A percentile compares a stretch with the other conserved stretches of the same genome.
These are phyloP conservation scores for Glycine latifolia DNA, from an alignment of 306 rosid genomes.

Conservation along the genomic window DNA sequence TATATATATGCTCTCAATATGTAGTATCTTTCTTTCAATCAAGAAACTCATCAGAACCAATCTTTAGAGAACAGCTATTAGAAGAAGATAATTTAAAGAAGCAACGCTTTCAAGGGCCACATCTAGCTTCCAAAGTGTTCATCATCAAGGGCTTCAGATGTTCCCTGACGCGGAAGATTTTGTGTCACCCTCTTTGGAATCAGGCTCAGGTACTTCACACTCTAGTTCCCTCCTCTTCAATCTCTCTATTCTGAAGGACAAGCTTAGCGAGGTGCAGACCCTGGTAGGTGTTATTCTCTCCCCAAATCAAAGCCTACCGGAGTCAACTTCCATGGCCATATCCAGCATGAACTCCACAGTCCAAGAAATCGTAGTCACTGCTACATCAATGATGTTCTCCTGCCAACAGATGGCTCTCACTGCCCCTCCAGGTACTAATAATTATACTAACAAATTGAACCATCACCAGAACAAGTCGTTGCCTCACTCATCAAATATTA, in stretches of 20 bases:
- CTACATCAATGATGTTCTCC: conserved; percentile 80
- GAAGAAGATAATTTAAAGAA: not conserved
- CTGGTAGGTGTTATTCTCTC: conserved; percentile 61
- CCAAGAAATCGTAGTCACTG: conserved; percentile 76
- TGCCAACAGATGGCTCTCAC: conserved; percentile 67
- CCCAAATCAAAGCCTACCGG: conserved; percentile 47
- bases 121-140: conserved; percentile 43
- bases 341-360: conserved; percentile 63
- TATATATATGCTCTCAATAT: not conserved
- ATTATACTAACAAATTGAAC: conserved; percentile 40
- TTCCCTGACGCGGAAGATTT: conserved; percentile 44
- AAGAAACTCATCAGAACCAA: conserved; percentile 13
- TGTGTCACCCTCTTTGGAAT: conserved; percentile 45
- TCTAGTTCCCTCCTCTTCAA: conserved; percentile 66
- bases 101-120: conserved; percentile 58
- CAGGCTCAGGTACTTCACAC: conserved; percentile 39
- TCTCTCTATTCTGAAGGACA: conserved; percentile 77
- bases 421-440: conserved; percentile 46
- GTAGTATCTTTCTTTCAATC: not conserved
- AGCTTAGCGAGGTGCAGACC: conserved; percentile 64
- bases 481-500: conserved; percentile 32
- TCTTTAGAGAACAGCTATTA: not conserved
- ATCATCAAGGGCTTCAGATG: conserved; percentile 46
- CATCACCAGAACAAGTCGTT: conserved; percentile 11
- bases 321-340: conserved; percentile 55